These are phyloP conservation scores for Hypoxylon sp. DNA, from an alignment of 2,329 filamentous ascomycete species.

Conservation along the genomic window DNA sequence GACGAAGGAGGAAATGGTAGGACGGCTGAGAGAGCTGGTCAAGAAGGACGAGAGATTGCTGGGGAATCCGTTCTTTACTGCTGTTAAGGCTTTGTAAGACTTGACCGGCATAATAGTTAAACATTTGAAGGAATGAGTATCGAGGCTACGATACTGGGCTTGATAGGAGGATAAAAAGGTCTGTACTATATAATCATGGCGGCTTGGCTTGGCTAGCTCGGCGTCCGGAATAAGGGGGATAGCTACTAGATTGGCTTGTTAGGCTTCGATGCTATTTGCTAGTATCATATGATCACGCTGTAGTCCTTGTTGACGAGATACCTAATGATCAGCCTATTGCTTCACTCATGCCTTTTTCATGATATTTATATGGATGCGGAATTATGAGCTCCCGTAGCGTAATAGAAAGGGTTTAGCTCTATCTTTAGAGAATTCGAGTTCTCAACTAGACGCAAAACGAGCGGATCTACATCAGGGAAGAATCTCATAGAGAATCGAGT, in stretches of 20 bases:
- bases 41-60: conserved; percentile 76
- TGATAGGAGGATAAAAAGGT: conserved; percentile 11
- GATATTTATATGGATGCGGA: too few relatives aligned
- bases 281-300: conserved; percentile 7
- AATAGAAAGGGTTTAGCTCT: not conserved
- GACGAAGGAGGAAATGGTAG: conserved; percentile 82
- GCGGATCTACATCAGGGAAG: not conserved
- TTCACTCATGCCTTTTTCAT: not conserved
- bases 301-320: not conserved
- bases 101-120: not conserved
- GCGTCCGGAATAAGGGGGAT: conserved; percentile 28
- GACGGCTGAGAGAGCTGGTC: conserved; percentile 84
- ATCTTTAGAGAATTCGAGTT: not conserved
- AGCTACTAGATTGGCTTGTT: conserved; percentile 34
- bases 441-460: not conserved
- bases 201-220: conserved; percentile 23
- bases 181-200: conserved; percentile 33
- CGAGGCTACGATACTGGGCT: not conserved
- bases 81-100: conserved; percentile 68
- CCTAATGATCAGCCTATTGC: conserved; percentile 11
- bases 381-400: not conserved
- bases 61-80: conserved; percentile 79
- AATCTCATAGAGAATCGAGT: not conserved
- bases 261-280: conserved; percentile 21
- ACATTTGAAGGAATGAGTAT: not conserved